Evolutionary conservation across 345 rosid species (phyloP), one percentile per base, ranked within the genome.

Genomic region (Citrus maxima): DNA sequence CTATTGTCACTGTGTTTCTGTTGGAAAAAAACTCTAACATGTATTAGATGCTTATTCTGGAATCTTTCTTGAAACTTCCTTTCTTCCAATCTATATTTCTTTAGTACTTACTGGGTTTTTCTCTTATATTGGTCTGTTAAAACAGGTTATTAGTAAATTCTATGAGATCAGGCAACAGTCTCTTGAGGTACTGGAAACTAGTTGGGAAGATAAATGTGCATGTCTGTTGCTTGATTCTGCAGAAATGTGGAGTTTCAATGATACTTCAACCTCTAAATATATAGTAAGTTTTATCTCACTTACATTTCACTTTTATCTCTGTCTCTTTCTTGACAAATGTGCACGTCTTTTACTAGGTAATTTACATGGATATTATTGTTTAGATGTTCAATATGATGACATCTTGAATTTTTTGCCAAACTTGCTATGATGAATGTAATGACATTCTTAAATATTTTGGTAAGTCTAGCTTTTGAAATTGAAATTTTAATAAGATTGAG

Each of bases 231-330:
- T 78, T 46, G 98, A 93, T 84, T 88, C 98, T 63, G 67, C 64
- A 25, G 98, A 92, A 74, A 77, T 84, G 66, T 96, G 99, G 98
- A 91, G 85, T 77, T 94, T 89, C 80, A 91, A 91, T 81, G 97
- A 94, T 84, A 80, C 87, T 66, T 94, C 99, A 51, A 90, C 94
- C 51, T 83, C 94, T 67, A 86, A 88, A 68, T 96, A 93, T 84
- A 89, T 93, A 71, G 99, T 96, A 89, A 91, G 90, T 83, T 84
- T 84, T 54, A 78, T 65, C 35, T 22, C 37, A 62, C 69, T 61
- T 79, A 21, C n/a, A 16, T 67, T 54, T 77, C 72, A 13, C 32
- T 35, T 56, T 37, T 54, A 49, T 72, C 70, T 74, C 68, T 79
- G 19, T 19, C 55, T 32, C 73, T 27, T 32, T 55, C 60, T 2